phyloP scores from a whole-genome alignment of 192 early-diverging fungal species.

The Backusella sp. region DNA sequence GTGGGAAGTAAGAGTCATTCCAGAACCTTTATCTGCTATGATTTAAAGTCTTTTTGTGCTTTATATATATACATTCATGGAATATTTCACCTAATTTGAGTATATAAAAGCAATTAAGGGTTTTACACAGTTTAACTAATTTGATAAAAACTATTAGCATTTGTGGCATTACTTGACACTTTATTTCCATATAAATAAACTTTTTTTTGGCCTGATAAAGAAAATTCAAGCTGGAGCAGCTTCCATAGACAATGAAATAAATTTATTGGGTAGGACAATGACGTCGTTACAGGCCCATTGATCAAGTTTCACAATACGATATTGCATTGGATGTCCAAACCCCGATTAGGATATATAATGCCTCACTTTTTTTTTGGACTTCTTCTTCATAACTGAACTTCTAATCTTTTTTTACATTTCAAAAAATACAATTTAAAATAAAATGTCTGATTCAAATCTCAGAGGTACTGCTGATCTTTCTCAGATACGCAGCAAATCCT shows the following conservation, averaged over 20 bases:
- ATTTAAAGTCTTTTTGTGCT: neutral
- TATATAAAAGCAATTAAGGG: neutral
- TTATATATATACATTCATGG: neutral
- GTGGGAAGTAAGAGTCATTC: neutral
- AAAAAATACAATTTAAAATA: neutral
- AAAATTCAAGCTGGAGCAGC: neutral
- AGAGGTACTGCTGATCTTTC: constrained; percentile 15
- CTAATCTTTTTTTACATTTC: neutral
- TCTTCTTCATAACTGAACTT: neutral
- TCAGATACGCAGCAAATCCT: neutral
- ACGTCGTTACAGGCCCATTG: neutral
- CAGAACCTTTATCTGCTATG: neutral
- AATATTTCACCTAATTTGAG: neutral
- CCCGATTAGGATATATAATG: constrained; percentile 2
- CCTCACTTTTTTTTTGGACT: neutral
- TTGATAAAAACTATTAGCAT: neutral
- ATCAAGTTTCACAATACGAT: neutral
- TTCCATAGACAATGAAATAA: neutral
- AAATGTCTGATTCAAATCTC: neutral
- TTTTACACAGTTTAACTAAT: neutral
- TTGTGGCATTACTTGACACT: neutral
- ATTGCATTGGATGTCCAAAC: neutral
- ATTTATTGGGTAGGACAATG: neutral
- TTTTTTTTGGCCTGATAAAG: neutral
- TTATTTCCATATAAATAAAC: neutral